Evolutionary conservation across 768 basidiomycete genomes (phyloP).

Genomic region (Pleurotus tuoliensis): DNA sequence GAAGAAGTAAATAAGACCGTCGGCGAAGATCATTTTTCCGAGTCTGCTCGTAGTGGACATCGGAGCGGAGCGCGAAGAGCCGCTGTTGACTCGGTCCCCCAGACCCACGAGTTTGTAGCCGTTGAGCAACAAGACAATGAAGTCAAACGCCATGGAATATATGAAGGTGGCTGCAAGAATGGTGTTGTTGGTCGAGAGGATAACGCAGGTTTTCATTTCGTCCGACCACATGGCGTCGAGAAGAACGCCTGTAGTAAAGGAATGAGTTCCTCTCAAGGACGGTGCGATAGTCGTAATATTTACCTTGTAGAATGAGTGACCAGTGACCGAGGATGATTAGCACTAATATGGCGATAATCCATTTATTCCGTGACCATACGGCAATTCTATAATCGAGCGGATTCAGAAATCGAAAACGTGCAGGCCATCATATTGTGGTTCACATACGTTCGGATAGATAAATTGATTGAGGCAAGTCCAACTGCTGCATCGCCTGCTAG

Average conservation of each 20-base stretch:
- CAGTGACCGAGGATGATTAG: conserved; percentile 66
- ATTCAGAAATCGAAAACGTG: background rate
- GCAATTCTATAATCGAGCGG: conserved; percentile 35
- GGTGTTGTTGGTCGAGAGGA: conserved; percentile 56
- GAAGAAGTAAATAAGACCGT: conserved; percentile 73
- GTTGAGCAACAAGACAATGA: conserved; percentile 55
- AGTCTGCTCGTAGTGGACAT: conserved; percentile 40
- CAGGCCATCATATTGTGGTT: conserved; percentile 16
- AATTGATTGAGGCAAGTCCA: conserved; percentile 48
- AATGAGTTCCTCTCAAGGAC: background rate
- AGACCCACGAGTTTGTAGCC: conserved; percentile 50
- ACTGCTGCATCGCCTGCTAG: conserved; percentile 42
- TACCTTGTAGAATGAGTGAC: conserved; percentile 66
- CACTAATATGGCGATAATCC: conserved; percentile 45
- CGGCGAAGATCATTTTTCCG: conserved; percentile 61
- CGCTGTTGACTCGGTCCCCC: conserved; percentile 1
- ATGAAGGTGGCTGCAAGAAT: conserved; percentile 69
- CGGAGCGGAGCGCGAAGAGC: conserved; percentile 12
- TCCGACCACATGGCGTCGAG: conserved; percentile 50
- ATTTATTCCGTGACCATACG: conserved; percentile 58
- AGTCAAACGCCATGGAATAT: conserved; percentile 74
- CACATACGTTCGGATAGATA: conserved; percentile 45
- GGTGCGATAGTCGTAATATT: background rate
- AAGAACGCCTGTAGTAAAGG: conserved; percentile 42
- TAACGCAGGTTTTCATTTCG: conserved; percentile 43